Percentiles rank a stretch among this genome's conserved stretches.
phyloP scores from a whole-genome alignment of 2,329 filamentous ascomycete species.

The Davidsoniella neocaledoniae region DNA sequence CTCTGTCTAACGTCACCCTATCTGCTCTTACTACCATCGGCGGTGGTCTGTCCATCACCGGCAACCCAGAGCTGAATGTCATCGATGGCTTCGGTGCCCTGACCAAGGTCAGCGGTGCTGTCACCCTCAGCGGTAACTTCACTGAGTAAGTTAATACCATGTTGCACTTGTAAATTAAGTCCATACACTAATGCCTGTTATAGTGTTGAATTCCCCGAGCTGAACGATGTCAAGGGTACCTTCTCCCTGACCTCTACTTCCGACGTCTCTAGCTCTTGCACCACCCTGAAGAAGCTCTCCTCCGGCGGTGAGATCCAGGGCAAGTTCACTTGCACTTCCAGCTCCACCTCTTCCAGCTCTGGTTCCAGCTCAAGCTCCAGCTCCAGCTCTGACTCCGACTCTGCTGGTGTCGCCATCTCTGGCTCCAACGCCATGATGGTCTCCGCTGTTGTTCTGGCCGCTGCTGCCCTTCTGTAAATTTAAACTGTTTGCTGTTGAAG shows the following conservation, averaged over 20 bases:
- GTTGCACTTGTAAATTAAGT: conserved; percentile 3
- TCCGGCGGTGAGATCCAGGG: conserved; percentile 29
- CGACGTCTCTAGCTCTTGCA: conserved; percentile 40
- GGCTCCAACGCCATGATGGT: conserved; percentile 31
- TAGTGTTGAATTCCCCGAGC: conserved; percentile 53
- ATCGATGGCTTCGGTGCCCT: conserved; percentile 55
- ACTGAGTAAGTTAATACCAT: conserved; percentile 43
- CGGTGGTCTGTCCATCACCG: conserved; percentile 72
- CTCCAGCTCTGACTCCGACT: conserved; percentile 16
- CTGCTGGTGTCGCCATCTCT: conserved; percentile 26
- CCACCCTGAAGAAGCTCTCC: conserved; percentile 30
- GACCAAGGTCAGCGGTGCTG: conserved; percentile 54
- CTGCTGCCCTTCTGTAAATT: conserved; percentile 35
- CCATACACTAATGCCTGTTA: not conserved
- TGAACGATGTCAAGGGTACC: conserved; percentile 53
- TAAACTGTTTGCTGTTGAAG: not conserved
- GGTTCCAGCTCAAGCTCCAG: conserved; percentile 17
- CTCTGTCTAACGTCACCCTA: conserved; percentile 59
- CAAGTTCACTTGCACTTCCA: conserved; percentile 28
- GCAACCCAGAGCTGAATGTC: conserved; percentile 60
- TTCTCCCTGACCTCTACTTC: conserved; percentile 53
- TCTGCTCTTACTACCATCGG: conserved; percentile 49
- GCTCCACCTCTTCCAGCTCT: conserved; percentile 25
- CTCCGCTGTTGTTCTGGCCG: conserved; percentile 30
- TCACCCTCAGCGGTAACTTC: conserved; percentile 77